Evolutionary conservation across 805 yeast genomes (phyloP).

Genomic region (Kodamaea kakaduensis): DNA sequence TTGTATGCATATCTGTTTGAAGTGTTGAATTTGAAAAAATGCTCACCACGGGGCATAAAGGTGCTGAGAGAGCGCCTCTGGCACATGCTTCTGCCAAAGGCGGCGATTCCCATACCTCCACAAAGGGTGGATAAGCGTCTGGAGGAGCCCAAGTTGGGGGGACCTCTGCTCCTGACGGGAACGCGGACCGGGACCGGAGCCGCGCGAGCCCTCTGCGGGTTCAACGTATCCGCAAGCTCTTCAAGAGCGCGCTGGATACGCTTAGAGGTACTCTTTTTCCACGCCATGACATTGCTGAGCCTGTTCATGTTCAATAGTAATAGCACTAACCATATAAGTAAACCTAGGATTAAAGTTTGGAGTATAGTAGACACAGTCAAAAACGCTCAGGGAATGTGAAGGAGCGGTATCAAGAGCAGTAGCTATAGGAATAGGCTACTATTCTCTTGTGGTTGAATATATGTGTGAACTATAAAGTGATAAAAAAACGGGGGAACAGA

Average conservation of each 20-base stretch:
- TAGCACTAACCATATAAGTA: conserved; percentile 9
- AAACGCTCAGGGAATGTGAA: conserved; percentile 5
- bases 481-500: conserved; percentile 11
- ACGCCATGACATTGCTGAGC: conserved; percentile 43
- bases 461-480: not conserved
- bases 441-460: conserved; percentile 2
- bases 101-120: conserved; percentile 6
- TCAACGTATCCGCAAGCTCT: conserved; percentile 37
- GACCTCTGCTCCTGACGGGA: conserved; percentile 7
- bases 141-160: conserved; percentile 1
- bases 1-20: conserved; percentile 9
- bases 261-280: conserved; percentile 41
- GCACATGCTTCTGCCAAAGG: too few species aligned
- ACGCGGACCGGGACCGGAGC: conserved; percentile 43
- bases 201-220: conserved; percentile 18
- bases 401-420: conserved; percentile 2
- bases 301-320: conserved; percentile 11
- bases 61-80: conserved; percentile 4
- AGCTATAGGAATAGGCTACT: conserved; percentile 6
- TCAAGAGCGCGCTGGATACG: conserved; percentile 45
- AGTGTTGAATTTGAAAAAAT: conserved; percentile 9
- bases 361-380: conserved; percentile 5
- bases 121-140: conserved; percentile 8
- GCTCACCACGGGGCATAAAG: conserved; percentile 3
- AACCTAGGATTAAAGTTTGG: conserved; percentile 5